Evolutionary conservation across 106 monocot genomes (phyloP).

Genomic region (Narthecium ossifragum): DNA sequence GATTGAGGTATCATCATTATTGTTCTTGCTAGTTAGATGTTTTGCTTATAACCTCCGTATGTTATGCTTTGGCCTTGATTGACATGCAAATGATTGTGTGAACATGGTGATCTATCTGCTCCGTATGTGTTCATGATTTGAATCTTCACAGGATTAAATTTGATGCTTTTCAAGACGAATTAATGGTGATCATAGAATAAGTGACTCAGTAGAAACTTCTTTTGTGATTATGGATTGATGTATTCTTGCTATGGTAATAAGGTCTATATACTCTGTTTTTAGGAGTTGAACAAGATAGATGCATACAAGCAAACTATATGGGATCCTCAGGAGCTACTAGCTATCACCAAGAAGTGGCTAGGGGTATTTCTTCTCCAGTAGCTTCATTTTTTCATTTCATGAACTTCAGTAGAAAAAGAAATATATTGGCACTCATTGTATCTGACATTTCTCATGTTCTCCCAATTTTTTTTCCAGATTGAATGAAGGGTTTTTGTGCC

Average conservation of each 20-base stretch:
- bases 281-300: slow-evolving; percentile 48
- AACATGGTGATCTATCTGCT: no score
- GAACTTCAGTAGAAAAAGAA: background rate
- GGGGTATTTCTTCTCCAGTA: slow-evolving; percentile 26
- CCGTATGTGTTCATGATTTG: no score
- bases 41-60: background rate
- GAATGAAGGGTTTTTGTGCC: background rate
- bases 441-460: background rate
- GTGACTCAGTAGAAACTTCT: background rate
- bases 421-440: background rate
- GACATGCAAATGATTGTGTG: background rate
- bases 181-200: no score
- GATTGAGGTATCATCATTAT: slow-evolving; percentile 50
- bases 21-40: background rate
- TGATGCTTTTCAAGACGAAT: no score
- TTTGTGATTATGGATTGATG: background rate
- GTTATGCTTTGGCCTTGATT: background rate
- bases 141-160: no score
- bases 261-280: background rate
- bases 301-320: slow-evolving; percentile 35
- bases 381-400: background rate
- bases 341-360: slow-evolving; percentile 28
- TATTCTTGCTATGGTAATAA: background rate
- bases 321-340: slow-evolving; percentile 35
- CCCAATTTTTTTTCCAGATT: background rate